Evolutionary conservation across 441 rosid species (phyloP).

Genomic region (Arabidopsis hybrid): DNA sequence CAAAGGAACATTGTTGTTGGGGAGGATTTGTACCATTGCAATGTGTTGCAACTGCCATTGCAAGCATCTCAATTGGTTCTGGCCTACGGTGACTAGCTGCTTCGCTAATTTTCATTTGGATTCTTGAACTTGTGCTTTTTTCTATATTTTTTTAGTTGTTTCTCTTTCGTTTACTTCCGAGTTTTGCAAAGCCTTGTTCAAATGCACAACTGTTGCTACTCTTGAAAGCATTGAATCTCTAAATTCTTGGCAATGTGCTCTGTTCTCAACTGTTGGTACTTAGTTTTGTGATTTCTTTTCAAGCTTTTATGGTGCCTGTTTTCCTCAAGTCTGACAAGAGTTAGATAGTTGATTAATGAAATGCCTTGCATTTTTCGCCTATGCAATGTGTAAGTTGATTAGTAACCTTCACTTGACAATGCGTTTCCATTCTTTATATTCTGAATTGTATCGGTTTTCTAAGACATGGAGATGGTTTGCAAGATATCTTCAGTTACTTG

Average conservation of each 20-base stretch:
- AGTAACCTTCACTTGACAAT: not conserved
- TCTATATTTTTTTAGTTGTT: slow-evolving; percentile 12
- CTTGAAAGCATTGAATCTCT: slow-evolving; percentile 34
- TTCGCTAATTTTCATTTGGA: slow-evolving; percentile 46
- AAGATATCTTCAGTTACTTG: not conserved
- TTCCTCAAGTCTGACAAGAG: not conserved
- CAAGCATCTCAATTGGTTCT: slow-evolving; percentile 34
- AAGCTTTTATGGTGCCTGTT: not conserved
- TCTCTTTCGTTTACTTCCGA: slow-evolving; percentile 34
- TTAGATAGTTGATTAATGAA: slow-evolving; percentile 13
- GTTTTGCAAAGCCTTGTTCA: slow-evolving; percentile 42
- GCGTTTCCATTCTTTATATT: not conserved
- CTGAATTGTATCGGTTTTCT: not conserved
- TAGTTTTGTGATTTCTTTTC: not conserved
- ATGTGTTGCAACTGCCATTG: slow-evolving; percentile 27
- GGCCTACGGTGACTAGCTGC: slow-evolving; percentile 38
- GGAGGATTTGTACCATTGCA: too few species aligned
- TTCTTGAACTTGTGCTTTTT: slow-evolving; percentile 39
- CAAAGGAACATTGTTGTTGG: too few species aligned
- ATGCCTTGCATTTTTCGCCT: slow-evolving; percentile 3
- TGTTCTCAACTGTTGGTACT: slow-evolving; percentile 20
- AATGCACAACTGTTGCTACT: slow-evolving; percentile 43
- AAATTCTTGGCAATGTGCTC: slow-evolving; percentile 29
- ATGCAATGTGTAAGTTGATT: slow-evolving; percentile 5
- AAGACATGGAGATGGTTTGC: slow-evolving; percentile 13